Percentiles rank a stretch among this genome's conserved stretches.
phyloP scores from a whole-genome alignment of 192 early-diverging fungal genomes.

The Coemansia sp. region DNA sequence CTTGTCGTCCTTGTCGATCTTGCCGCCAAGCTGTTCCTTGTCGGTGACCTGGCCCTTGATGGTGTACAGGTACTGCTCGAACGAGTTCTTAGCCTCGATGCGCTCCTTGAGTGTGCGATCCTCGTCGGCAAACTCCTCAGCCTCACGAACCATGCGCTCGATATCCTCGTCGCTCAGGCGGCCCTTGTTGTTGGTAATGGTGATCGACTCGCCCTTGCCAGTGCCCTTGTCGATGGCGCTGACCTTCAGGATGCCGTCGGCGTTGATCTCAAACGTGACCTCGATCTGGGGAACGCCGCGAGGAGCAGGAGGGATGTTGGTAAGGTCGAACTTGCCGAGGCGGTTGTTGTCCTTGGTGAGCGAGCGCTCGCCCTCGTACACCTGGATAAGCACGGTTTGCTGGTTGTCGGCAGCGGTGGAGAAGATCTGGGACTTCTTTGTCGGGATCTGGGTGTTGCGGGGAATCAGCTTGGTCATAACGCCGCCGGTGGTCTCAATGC shows the following conservation, averaged over 20 bases:
- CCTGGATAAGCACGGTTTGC: slow-evolving; percentile 93
- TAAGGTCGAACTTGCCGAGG: slow-evolving; percentile 96
- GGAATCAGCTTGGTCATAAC: slow-evolving; percentile 95
- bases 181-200: slow-evolving; percentile 97
- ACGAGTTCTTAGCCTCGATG: slow-evolving; percentile 85
- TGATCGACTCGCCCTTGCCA: slow-evolving; percentile 94
- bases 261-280: slow-evolving; percentile 95
- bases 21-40: slow-evolving; percentile 80
- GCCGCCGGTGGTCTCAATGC: slow-evolving; percentile 97
- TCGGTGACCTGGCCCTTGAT: slow-evolving; percentile 87
- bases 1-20: slow-evolving; percentile 90
- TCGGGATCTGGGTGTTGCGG: slow-evolving; percentile 91
- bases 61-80: slow-evolving; percentile 91
- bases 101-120: slow-evolving; percentile 79
- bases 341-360: slow-evolving; percentile 99
- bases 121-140: slow-evolving; percentile 91
- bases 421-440: slow-evolving; percentile 99
- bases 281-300: slow-evolving; percentile 98
- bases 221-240: slow-evolving; percentile 94
- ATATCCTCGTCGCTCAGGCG: slow-evolving; percentile 94
- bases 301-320: slow-evolving; percentile 89
- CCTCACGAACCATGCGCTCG: slow-evolving; percentile 95
- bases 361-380: slow-evolving; percentile 95
- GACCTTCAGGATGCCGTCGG: slow-evolving; percentile 92
- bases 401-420: slow-evolving; percentile 98